Base-by-base conservation (phyloP, 306 rosid species). In the Trifolium dubium region DNA sequence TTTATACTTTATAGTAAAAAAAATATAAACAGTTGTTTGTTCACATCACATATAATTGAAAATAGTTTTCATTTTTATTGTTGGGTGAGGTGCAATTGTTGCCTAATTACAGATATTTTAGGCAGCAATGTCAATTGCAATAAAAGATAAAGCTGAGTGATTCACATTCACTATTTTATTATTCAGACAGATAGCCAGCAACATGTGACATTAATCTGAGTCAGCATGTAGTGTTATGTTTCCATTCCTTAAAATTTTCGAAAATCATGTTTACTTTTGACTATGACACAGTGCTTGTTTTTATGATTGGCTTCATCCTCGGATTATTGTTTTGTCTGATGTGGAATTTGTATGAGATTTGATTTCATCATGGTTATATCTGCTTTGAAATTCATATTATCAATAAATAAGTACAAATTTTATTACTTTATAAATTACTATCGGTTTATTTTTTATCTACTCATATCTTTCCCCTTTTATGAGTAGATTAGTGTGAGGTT, bases 141-240 rank as follows among this genome's bases (percentile, higher is more conserved):
- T 37, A 37, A 37, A 37, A 37, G 40, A 6, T 37, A 37, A 13
- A 71, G 30, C 0, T 14, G 5, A 2, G 44, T 41, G 32, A 13
- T 72, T 72, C 23, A 40, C 39, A 2, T 8, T 9, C 13, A 3
- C 10, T 1, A 35, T 35, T 35, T 35, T 37, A 35, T 35, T 1
- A 37, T 23, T 23, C 23, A 23, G 23, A 23, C 1, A 23, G 23
- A 23, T 23, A 67, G 50, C 61, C 51, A 58, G 19, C 15, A 51
- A 28, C 55, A 23, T n/a, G 18, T 69, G 81, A 77, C 37, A 3
- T 19, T 35, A 70, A 79, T 67, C 39, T 30, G 75, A 79, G 71
- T 79, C 75, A 58, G 63, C 74, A 34, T 3, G 10, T 3, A 53
- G 30, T 65, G 54, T 65, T 8, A 30, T 30, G 64, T 37, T 35